A percentile compares a stretch with the other conserved stretches of the same genome.
These are phyloP conservation scores for Entonaema liquescens DNA, from an alignment of 495 filamentous ascomycete species.

Conservation along the genomic window DNA sequence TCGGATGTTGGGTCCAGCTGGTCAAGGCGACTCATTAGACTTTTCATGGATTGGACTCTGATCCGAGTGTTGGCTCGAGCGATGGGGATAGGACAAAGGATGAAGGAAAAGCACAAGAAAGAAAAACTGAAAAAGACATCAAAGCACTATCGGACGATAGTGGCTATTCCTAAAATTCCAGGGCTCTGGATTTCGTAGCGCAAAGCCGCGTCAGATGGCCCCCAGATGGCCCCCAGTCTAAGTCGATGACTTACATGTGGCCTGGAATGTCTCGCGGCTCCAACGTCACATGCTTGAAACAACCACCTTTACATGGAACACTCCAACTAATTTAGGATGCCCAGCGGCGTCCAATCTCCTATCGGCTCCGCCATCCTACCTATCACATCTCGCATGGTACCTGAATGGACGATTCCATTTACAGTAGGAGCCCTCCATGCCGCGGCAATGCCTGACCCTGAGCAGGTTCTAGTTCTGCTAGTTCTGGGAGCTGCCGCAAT, in stretches of 20 bases:
- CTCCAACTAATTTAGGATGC: constrained; percentile 37
- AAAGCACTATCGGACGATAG: not conserved
- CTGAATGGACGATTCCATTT: constrained; percentile 43
- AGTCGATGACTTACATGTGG: constrained; percentile 41
- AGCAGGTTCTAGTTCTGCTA: not conserved
- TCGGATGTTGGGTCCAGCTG: not conserved
- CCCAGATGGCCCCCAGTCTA: constrained; percentile 12
- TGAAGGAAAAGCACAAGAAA: not conserved
- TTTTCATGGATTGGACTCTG: not conserved
- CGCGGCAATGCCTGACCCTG: constrained; percentile 31
- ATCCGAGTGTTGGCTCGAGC: not conserved
- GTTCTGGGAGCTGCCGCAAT: constrained; percentile 16
- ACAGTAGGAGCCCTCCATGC: constrained; percentile 39
- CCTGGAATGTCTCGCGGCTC: constrained; percentile 40
- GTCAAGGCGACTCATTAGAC: not conserved
- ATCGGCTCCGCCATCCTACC: constrained; percentile 4
- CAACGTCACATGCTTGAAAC: constrained; percentile 46
- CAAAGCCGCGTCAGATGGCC: constrained; percentile 36
- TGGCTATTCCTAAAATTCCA: not conserved
- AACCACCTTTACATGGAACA: constrained; percentile 42
- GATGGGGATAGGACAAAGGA: not conserved
- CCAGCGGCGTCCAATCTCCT: constrained; percentile 35
- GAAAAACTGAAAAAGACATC: not conserved
- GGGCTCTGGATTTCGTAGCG: constrained; percentile 5
- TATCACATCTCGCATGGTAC: constrained; percentile 44